Conservation (phyloP, 1,284 basidiomycete genomes). For the Pulchroboletus neoregius region DNA sequence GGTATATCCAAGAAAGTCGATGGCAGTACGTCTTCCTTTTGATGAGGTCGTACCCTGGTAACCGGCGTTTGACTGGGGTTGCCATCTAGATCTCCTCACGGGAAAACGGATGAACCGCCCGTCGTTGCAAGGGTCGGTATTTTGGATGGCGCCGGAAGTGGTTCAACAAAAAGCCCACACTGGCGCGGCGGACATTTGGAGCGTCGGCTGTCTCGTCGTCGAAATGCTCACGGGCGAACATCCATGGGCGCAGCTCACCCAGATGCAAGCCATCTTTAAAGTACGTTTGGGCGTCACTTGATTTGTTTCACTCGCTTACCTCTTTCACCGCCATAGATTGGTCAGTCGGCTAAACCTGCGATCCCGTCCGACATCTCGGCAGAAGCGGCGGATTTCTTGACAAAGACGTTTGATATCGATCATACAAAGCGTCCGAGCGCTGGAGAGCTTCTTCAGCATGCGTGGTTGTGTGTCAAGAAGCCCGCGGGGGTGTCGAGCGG, state of each 20-base stretch:
- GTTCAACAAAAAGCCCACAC: slow-evolving; percentile 96
- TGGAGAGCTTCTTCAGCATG: slow-evolving; percentile 67
- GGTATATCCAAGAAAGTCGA: slow-evolving; percentile 98
- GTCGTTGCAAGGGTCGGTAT: slow-evolving; percentile 94
- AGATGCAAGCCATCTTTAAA: slow-evolving; percentile 98
- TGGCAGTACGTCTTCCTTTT: slow-evolving; percentile 63
- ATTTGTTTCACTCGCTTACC: no score
- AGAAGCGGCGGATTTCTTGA: slow-evolving; percentile 83
- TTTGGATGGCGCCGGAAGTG: slow-evolving; percentile 99
- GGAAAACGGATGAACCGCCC: slow-evolving; percentile 80
- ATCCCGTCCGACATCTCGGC: slow-evolving; percentile 86
- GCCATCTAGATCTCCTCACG: slow-evolving; percentile 69
- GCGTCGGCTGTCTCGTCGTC: slow-evolving; percentile 93
- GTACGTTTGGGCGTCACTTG: no score
- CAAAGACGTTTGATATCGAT: slow-evolving; percentile 81
- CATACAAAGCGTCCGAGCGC: slow-evolving; percentile 82
- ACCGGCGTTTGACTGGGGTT: no score
- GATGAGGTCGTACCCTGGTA: no score
- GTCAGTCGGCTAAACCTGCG: slow-evolving; percentile 76
- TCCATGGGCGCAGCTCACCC: slow-evolving; percentile 95
- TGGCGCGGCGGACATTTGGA: slow-evolving; percentile 97
- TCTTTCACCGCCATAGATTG: no score
- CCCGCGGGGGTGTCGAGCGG: slow-evolving; percentile 18
- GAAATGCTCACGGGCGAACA: slow-evolving; percentile 99
- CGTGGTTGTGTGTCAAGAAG: slow-evolving; percentile 59